These are phyloP conservation scores for Alternaria novae-zelandiae DNA, from an alignment of 2,329 filamentous ascomycete genomes.

Conservation along the genomic window DNA sequence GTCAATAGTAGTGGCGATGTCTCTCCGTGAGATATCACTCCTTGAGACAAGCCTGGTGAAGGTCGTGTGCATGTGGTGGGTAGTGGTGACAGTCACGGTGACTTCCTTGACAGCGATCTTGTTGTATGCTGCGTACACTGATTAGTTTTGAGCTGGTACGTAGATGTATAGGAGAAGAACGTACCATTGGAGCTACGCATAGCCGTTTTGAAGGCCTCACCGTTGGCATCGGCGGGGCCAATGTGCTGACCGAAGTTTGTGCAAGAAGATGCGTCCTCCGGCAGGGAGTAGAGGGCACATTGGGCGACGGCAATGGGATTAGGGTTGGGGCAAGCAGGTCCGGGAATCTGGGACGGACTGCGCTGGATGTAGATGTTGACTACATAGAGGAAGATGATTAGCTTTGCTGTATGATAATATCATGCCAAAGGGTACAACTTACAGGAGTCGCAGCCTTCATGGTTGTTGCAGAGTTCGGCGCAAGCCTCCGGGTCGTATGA, in stretches of 20 bases:
- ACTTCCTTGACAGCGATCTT: neutral
- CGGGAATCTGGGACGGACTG: conserved; percentile 12
- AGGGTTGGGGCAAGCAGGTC: conserved; percentile 24
- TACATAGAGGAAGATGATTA: neutral
- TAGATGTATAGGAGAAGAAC: neutral
- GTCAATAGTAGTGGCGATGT: neutral
- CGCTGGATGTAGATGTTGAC: conserved; percentile 33
- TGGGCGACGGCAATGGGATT: conserved; percentile 7
- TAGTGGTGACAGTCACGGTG: neutral
- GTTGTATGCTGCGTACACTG: neutral
- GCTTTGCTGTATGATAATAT: neutral
- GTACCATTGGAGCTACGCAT: conserved; percentile 24
- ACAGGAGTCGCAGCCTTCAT: conserved; percentile 12
- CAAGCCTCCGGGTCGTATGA: conserved; percentile 10
- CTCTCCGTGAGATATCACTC: neutral
- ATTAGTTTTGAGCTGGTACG: neutral
- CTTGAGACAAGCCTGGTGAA: neutral
- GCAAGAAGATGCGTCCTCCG: conserved; percentile 1
- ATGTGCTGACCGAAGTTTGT: conserved; percentile 17
- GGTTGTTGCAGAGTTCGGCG: conserved; percentile 7
- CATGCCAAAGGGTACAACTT: neutral
- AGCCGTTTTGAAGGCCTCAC: conserved; percentile 13
- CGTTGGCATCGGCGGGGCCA: conserved; percentile 14
- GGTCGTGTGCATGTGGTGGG: neutral
- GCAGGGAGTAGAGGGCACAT: conserved; percentile 20